Conservation (phyloP, 1,284 basidiomycete species). For the Malassezia cuniculi region DNA sequence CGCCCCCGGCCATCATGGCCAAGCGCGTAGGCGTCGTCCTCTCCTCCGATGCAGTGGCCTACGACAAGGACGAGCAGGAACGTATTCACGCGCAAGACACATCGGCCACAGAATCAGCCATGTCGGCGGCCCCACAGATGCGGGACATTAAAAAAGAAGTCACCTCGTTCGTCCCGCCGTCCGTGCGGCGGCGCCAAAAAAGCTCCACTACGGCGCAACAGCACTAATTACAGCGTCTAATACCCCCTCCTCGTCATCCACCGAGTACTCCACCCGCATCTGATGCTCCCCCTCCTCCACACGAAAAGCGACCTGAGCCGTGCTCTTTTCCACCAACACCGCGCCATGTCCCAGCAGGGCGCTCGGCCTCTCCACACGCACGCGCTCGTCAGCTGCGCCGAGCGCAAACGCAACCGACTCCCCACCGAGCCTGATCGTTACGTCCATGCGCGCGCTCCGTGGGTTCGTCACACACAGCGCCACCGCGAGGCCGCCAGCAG, state of each 20-base stretch:
- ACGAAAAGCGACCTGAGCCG: too few relatives aligned
- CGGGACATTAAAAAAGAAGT: conserved; percentile 39
- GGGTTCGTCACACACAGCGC: conserved; percentile 1
- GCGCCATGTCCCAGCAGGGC: not conserved
- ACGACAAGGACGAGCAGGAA: not conserved
- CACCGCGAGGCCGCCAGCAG: conserved; percentile 9
- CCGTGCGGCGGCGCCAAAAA: not conserved
- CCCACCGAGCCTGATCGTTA: not conserved
- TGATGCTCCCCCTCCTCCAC: too few relatives aligned
- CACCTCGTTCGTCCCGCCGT: conserved; percentile 34
- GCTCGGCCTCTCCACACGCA: too few relatives aligned
- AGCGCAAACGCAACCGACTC: too few relatives aligned
- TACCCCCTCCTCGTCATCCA: not conserved
- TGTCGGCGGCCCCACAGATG: conserved; percentile 36
- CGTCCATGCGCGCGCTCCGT: too few relatives aligned
- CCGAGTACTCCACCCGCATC: not conserved
- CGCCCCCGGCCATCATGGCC: not conserved
- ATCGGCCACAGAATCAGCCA: not conserved
- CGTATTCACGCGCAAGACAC: not conserved
- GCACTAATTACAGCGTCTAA: not conserved
- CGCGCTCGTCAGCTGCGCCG: too few relatives aligned
- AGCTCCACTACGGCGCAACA: not conserved
- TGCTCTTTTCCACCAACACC: too few relatives aligned
- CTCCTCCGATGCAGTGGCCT: not conserved
- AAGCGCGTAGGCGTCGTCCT: not conserved